Percentiles rank a stretch among this genome's conserved stretches.
Conservation (phyloP, 208 protist genomes). For the Leishmania turanica region DNA sequence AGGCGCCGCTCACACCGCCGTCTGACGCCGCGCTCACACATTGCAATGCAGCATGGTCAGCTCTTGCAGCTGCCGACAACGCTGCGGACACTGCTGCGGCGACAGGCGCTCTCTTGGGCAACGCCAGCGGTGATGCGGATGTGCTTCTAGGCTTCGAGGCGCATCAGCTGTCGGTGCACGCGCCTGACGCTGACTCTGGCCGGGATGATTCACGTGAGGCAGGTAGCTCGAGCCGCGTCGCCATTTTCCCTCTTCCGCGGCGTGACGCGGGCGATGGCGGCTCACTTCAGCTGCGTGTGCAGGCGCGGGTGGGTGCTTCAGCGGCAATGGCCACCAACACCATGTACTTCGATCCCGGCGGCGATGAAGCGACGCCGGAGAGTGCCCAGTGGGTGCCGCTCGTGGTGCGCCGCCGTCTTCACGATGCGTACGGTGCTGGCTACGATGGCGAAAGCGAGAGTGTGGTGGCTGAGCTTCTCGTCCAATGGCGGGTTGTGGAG, state of each 20-base stretch:
- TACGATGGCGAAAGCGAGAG: background rate
- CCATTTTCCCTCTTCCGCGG: conserved; percentile 18
- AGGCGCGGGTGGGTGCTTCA: background rate
- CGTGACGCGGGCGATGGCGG: background rate
- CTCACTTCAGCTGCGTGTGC: conserved; percentile 17
- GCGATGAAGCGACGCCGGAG: background rate
- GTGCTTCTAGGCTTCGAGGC: conserved; percentile 24
- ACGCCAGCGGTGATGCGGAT: background rate
- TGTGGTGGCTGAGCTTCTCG: conserved; percentile 20
- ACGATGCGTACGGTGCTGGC: background rate
- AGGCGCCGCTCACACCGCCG: background rate
- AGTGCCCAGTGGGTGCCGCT: conserved; percentile 34
- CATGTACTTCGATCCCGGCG: conserved; percentile 1
- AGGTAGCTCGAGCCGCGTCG: background rate
- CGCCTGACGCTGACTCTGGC: background rate
- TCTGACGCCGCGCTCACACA: background rate
- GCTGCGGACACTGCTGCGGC: background rate
- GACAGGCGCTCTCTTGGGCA: background rate
- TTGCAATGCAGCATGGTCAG: background rate
- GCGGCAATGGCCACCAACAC: conserved; percentile 1
- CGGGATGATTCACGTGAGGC: background rate
- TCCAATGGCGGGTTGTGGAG: conserved; percentile 22
- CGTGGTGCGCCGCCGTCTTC: background rate
- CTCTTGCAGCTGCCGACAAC: background rate
- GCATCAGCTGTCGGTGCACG: conserved; percentile 4